Evolutionary conservation across 164 flowering plant species (phyloP), one percentile per base, ranked within the genome.

Genomic region (Sextonia rubra): DNA sequence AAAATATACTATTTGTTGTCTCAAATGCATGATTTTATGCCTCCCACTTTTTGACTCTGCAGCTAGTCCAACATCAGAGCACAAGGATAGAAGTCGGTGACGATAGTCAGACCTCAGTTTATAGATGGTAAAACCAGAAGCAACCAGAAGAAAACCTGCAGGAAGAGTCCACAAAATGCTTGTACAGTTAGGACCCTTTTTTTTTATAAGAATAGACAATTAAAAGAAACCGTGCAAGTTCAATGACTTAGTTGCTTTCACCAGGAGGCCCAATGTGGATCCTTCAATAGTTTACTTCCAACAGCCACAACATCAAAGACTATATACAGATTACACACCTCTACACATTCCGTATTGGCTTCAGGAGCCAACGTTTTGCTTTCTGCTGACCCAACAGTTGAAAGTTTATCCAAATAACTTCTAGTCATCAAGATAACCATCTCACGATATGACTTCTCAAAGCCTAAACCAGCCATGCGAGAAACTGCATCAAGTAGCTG

Each of bases 401-500:
- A 86, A 75, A 96, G 82, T 71, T 93, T 93, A 81, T 83, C 79
- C 78, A 92, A 73, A 80, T 96, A 96, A 84, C 94, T 93, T 76
- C 98, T 84, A 30, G 94, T 90, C 97, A 96, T 79, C 79, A 96
- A 79, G 81, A 93, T 97, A 77, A 93, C 92, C 32, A 94, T 90
- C 86, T 96, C 99, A 71, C 98, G 98, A 70, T 92, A 96, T 7
- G 98, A 93, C 82, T 93, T 93, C 74, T 92, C 97, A 84, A 91
- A 93, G 75, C 99, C 98, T 82, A 96, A 85, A 83, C 97, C 87
- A 65, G 99, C 99, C 86, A 96, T 83, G 83, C 86, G 89, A 78
- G 98, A 88, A 64, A 91, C 91, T 81, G 99, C 99, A 88, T 93
- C 98, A 82, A 96, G 92, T 82, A 96, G 88, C 99, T 96, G 98